Evolutionary conservation across 768 basidiomycete genomes (phyloP), one percentile per base, ranked within the genome.

Genomic region (Lactarius quietus): DNA sequence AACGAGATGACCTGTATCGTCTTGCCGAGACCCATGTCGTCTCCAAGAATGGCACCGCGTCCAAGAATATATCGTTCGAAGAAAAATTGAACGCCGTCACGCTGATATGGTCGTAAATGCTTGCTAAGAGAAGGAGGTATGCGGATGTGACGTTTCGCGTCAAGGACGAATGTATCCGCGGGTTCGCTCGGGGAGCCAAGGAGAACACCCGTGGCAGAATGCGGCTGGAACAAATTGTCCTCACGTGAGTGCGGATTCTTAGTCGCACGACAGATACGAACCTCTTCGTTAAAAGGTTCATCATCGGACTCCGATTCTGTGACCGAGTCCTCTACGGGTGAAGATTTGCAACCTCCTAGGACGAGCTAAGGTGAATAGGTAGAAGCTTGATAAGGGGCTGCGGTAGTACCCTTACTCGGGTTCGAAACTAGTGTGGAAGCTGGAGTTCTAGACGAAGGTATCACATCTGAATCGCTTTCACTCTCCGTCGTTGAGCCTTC

Each of bases 21-120:
- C 83, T 98, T 98, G 3, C 89, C 96, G 67, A 89, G 79, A 69
- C 93, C 96, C 96, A 98, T 98, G 72, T 98, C 96, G 73, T 98
- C 96, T 6, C 96, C 96, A 5, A 98, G 81, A 14, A 98, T 73
- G 0, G 89, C 95, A 0, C 96, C 96, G 52, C 80, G 78, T 0
- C 81, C 82, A 68, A 87, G 78, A 33, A 79, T 75, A 72, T 89
- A 97, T 54, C 87, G 82, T 17, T 82, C 78, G 76, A 84, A 97
- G 57, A 98, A 83, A 76, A 98, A 98, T 48, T 79, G 75, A 15
- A 90, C 84, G 9, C 96, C 96, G 14, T 94, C 88, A 38, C 93
- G 82, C 72, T 98, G 96, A 71, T 98, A 98, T 38, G 87, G 85
- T 61, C 95, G 87, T n/a, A 98, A 79, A 73, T 88, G 92, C 0